These are phyloP conservation scores for Letharia lupina DNA, from an alignment of 495 filamentous ascomycete genomes.

Conservation along the genomic window DNA sequence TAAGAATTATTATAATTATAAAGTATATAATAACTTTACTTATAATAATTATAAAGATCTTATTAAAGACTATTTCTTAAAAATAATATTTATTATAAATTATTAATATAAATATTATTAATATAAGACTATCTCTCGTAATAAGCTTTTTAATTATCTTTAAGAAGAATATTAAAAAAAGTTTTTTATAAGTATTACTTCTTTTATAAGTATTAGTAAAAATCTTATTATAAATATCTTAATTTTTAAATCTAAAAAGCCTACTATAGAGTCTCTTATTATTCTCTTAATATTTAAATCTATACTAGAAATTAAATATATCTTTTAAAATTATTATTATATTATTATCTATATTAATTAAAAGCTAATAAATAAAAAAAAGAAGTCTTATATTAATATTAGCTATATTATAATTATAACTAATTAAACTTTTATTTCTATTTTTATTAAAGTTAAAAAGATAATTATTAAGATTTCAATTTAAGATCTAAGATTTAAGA, in stretches of 20 bases:
- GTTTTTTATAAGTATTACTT: not conserved
- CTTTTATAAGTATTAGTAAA: too few species aligned
- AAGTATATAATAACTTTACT: too few species aligned
- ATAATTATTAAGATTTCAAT: not conserved
- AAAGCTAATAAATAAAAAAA: not conserved
- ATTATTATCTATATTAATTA: not conserved
- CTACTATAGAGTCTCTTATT: not conserved
- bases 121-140: not conserved
- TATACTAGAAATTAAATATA: not conserved
- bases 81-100: not conserved
- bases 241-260: not conserved
- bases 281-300: not conserved
- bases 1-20: too few species aligned
- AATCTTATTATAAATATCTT: not conserved
- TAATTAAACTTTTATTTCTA: not conserved
- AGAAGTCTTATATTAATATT: not conserved
- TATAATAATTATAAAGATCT: not conserved
- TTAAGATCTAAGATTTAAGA: not conserved
- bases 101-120: not conserved
- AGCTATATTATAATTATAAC: not conserved
- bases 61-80: not conserved
- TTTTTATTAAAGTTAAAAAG: not conserved
- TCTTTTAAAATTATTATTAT: not conserved
- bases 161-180: not conserved
- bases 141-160: slow-evolving; percentile 4